Evolutionary conservation across 1,284 basidiomycete species (phyloP).

Genomic region (Sphaerobolus stellatus): DNA sequence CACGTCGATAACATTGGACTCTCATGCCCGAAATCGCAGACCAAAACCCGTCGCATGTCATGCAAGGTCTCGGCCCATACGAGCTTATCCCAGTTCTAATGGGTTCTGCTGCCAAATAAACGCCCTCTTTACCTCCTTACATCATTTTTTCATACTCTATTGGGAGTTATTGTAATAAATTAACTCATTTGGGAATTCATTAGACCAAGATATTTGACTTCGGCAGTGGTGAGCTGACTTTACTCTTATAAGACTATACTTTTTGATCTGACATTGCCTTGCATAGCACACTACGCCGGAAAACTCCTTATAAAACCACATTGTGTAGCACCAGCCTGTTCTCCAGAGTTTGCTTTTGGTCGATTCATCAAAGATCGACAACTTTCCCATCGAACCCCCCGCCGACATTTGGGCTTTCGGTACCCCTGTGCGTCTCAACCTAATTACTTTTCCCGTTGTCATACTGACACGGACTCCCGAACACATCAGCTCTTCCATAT

Average conservation of each 20-base stretch:
- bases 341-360: not conserved
- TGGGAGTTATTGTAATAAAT: not conserved
- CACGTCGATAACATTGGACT: conserved; percentile 15
- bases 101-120: not conserved
- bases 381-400: not conserved
- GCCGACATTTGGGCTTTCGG: not conserved
- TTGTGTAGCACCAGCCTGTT: not conserved
- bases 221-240: not conserved
- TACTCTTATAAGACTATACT: not conserved
- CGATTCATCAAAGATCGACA: not conserved
- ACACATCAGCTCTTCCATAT: not conserved
- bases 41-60: conserved; percentile 14
- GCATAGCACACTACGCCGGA: not conserved
- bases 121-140: not conserved
- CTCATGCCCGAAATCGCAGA: conserved; percentile 13
- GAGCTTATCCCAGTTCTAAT: conserved; percentile 16
- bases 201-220: not conserved
- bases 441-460: not conserved
- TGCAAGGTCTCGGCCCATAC: conserved; percentile 13
- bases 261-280: not conserved
- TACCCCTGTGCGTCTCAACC: not conserved
- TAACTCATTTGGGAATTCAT: not conserved
- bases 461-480: not conserved
- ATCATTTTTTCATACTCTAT: not conserved
- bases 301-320: not conserved